Evolutionary conservation across 2,329 filamentous ascomycete species (phyloP).

Genomic region (Fusarium setosum): DNA sequence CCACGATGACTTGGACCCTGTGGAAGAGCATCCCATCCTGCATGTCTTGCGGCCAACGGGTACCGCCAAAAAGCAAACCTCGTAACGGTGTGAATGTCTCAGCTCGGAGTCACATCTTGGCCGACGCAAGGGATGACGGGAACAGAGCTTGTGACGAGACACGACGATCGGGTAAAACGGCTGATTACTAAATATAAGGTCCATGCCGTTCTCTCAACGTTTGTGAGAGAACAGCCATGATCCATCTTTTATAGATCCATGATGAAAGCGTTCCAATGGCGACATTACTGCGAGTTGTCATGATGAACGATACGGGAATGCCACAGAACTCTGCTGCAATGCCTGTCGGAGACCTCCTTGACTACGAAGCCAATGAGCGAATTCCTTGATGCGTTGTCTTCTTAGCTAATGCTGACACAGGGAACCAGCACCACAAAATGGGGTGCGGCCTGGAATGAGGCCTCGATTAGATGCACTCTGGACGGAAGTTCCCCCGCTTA

Average conservation of each 20-base stretch:
- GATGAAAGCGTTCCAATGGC: neutral
- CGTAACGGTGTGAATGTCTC: neutral
- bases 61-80: neutral
- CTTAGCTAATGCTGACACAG: neutral
- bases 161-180: neutral
- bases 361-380: too few species aligned
- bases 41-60: neutral
- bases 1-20: conserved; percentile 3
- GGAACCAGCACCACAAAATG: neutral
- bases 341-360: too few species aligned
- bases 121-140: neutral
- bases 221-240: neutral
- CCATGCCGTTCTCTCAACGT: neutral
- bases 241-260: neutral
- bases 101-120: conserved; percentile 3
- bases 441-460: neutral
- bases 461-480: neutral
- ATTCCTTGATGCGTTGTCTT: neutral
- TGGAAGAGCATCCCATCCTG: neutral
- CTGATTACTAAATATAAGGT: neutral
- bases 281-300: too few species aligned
- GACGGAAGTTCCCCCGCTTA: neutral
- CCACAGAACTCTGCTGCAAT: too few species aligned
- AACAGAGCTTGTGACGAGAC: neutral
- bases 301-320: too few species aligned